Percentiles rank a stretch among this genome's conserved stretches.
Conservation (phyloP, 345 rosid species). For the Pugionium cornutum region DNA sequence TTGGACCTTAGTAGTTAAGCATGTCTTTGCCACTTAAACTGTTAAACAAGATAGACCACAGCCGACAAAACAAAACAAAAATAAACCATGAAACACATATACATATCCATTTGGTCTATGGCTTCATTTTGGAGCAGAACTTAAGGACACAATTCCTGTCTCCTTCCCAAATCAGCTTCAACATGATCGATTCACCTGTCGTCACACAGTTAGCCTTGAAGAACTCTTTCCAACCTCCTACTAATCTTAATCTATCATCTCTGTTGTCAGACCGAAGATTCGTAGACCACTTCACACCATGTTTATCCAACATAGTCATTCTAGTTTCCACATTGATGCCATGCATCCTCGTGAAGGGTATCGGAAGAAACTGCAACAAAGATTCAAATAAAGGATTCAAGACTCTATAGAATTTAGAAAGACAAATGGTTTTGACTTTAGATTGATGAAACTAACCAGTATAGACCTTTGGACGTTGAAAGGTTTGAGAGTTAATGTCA, state of each 20-base stretch:
- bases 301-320: slow-evolving; percentile 29
- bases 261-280: not conserved
- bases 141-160: slow-evolving; percentile 23
- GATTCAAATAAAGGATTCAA: not conserved
- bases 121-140: slow-evolving; percentile 29
- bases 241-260: not conserved
- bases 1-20: too few species aligned
- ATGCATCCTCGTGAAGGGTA: slow-evolving; percentile 11
- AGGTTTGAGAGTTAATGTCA: slow-evolving; percentile 19
- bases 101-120: slow-evolving; percentile 8
- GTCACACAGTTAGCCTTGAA: slow-evolving; percentile 27
- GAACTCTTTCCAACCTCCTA: slow-evolving; percentile 25
- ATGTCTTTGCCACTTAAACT: too few species aligned
- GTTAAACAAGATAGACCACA: too few species aligned
- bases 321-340: slow-evolving; percentile 10
- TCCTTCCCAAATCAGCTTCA: slow-evolving; percentile 26
- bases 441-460: slow-evolving; percentile 29
- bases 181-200: slow-evolving; percentile 8
- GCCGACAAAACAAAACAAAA: too few species aligned
- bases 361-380: slow-evolving; percentile 24
- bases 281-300: slow-evolving; percentile 26
- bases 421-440: not conserved
- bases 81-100: too few species aligned
- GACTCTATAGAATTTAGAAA: not conserved
- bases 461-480: not conserved